Conservation (phyloP, 1,284 basidiomycete genomes). For the Ustilago vetiveriae region DNA sequence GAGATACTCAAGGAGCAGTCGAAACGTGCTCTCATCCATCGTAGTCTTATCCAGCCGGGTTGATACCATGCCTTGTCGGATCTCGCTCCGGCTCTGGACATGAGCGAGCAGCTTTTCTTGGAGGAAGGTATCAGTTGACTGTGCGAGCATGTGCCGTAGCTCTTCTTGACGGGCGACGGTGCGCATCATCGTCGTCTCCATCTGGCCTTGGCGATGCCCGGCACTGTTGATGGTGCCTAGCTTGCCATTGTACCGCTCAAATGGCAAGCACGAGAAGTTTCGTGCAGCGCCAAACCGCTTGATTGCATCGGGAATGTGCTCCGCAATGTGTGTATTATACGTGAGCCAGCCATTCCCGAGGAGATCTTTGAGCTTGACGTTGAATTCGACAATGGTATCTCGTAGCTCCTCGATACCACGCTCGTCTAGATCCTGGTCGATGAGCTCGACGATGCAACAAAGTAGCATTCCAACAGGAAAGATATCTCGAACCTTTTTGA, state of each 20-base stretch:
- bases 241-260: slow-evolving; percentile 6
- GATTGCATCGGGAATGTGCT: not conserved
- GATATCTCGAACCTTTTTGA: slow-evolving; percentile 1
- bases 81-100: not conserved
- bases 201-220: not conserved
- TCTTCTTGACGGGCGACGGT: not conserved
- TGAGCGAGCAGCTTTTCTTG: not conserved
- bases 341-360: slow-evolving; percentile 6
- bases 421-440: slow-evolving; percentile 1
- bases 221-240: not conserved
- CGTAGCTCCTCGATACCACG: not conserved
- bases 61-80: too few species aligned
- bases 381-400: not conserved
- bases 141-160: not conserved
- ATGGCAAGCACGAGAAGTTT: slow-evolving; percentile 3
- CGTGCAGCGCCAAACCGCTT: not conserved
- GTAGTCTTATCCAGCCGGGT: not conserved
- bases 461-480: slow-evolving; percentile 3
- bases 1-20: not conserved
- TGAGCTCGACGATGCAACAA: slow-evolving; percentile 5
- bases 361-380: not conserved
- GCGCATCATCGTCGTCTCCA: slow-evolving; percentile 3
- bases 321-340: slow-evolving; percentile 1
- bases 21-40: not conserved
- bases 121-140: not conserved